A percentile compares a stretch with the other conserved stretches of the same genome.
These are phyloP conservation scores for Arctium minus DNA, from an alignment of 129 eudicot species.

Conservation along the genomic window DNA sequence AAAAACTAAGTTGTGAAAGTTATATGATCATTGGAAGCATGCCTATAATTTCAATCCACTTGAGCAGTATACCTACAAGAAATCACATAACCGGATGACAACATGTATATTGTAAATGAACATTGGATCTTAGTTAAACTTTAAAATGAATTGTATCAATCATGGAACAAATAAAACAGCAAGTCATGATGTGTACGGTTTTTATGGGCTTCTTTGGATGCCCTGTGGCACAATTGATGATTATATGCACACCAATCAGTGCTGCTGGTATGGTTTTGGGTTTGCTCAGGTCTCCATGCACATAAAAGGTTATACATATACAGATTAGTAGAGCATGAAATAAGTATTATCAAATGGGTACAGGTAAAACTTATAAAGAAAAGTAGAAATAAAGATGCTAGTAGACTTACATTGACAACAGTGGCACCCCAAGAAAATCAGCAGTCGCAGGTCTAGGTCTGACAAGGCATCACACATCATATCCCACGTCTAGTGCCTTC, in stretches of 20 bases:
- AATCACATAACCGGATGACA: no score
- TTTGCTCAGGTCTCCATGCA: slow-evolving; percentile 87
- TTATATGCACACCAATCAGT: slow-evolving; percentile 84
- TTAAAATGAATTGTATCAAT: no score
- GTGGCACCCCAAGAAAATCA: slow-evolving; percentile 99
- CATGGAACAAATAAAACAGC: no score
- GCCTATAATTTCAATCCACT: no score
- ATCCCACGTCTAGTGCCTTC: slow-evolving; percentile 91
- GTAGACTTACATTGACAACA: slow-evolving; percentile 73
- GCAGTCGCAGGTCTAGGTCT: slow-evolving; percentile 99
- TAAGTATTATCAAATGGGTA: neutral
- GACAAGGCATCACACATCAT: slow-evolving; percentile 94
- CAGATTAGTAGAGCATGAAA: neutral
- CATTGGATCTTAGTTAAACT: no score
- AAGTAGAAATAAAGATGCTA: neutral
- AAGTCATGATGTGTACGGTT: slow-evolving; percentile 52
- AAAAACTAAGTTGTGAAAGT: no score
- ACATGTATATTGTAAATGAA: no score
- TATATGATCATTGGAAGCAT: no score
- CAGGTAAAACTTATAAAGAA: neutral
- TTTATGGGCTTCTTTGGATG: slow-evolving; percentile 98
- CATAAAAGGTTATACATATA: slow-evolving; percentile 6
- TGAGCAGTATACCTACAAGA: no score
- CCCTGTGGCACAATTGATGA: slow-evolving; percentile 98
- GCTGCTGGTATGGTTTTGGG: slow-evolving; percentile 97